Percentiles rank a stretch among this genome's conserved stretches.
These are phyloP conservation scores for Phytopythium boreale DNA, from an alignment of 352 stramenopile genomes.

Conservation along the genomic window DNA sequence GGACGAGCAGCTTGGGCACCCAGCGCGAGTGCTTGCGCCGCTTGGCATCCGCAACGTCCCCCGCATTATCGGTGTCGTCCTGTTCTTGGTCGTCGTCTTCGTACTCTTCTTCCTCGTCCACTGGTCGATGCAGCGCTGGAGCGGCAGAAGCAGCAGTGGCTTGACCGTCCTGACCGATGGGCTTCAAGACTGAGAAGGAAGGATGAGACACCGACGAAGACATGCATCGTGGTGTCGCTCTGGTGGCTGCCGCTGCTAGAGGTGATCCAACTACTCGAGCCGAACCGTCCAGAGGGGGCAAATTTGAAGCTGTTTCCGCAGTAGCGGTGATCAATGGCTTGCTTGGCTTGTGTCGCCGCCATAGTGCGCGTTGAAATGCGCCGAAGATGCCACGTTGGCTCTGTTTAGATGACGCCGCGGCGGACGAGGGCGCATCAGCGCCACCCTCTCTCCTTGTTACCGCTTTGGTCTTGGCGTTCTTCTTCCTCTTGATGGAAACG, in stretches of 20 bases:
- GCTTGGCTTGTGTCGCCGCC: background rate
- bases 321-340: background rate
- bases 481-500: background rate
- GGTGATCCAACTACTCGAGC: background rate
- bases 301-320: background rate
- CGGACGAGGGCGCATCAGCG: background rate
- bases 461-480: background rate
- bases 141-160: background rate
- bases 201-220: background rate
- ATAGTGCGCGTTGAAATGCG: background rate
- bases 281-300: background rate
- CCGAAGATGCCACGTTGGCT: background rate
- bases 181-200: background rate
- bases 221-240: background rate
- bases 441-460: background rate
- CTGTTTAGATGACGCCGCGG: background rate
- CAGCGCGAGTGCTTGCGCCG: conserved; percentile 21
- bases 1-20: conserved; percentile 46
- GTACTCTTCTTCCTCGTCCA: conserved; percentile 16
- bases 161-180: background rate
- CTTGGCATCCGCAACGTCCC: background rate
- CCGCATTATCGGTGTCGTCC: conserved; percentile 10
- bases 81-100: conserved; percentile 6
- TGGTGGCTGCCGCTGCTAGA: background rate
- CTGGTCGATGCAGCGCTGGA: background rate